Conservation (phyloP, 345 rosid genomes). For the Limnanthes douglasii region DNA sequence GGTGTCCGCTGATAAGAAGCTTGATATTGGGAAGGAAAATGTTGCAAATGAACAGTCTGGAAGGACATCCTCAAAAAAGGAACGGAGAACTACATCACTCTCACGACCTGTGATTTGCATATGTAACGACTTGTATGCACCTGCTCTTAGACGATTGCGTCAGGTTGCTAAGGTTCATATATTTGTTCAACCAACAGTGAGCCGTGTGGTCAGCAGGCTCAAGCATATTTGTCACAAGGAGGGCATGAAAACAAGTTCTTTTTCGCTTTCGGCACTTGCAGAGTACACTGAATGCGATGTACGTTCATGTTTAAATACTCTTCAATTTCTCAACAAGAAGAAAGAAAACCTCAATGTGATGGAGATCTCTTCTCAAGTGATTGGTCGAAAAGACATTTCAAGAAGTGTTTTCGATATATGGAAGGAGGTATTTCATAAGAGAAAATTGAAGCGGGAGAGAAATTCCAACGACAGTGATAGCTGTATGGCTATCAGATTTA, state of each 20-base stretch:
- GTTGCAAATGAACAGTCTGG: conserved; percentile 27
- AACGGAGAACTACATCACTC: conserved; percentile 37
- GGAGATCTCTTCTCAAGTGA: conserved; percentile 77
- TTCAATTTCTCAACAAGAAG: conserved; percentile 92
- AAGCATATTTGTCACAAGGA: conserved; percentile 76
- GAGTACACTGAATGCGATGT: conserved; percentile 94
- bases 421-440: conserved; percentile 98
- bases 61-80: conserved; percentile 41
- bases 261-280: conserved; percentile 67
- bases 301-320: conserved; percentile 88
- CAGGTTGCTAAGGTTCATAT: conserved; percentile 92
- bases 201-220: conserved; percentile 81
- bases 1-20: conserved; percentile 71
- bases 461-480: conserved; percentile 13
- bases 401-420: conserved; percentile 78
- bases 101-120: conserved; percentile 72
- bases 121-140: conserved; percentile 89
- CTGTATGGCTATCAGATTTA: conserved; percentile 31
- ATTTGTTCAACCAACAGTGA: conserved; percentile 82
- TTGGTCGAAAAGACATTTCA: conserved; percentile 85
- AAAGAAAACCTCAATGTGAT: conserved; percentile 63
- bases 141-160: conserved; percentile 82
- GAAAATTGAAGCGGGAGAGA: conserved; percentile 36
- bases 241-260: conserved; percentile 75
- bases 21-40: conserved; percentile 43